phyloP scores from a whole-genome alignment of 495 filamentous ascomycete species.

The Evernia prunastri region DNA sequence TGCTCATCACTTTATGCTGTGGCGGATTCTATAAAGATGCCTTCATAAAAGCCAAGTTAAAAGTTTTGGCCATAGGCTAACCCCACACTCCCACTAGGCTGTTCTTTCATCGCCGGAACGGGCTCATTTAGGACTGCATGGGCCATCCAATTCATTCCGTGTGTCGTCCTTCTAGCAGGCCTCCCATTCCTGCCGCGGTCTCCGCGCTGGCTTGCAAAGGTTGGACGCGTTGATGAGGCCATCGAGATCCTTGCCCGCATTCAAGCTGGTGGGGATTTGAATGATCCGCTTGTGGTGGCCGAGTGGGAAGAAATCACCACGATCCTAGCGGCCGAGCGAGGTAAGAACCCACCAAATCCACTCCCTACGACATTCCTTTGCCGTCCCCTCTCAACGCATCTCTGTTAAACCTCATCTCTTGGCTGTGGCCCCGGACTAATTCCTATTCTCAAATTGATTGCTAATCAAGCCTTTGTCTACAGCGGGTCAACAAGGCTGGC shows the following conservation, averaged over 20 bases:
- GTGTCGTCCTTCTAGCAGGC: conserved; percentile 54
- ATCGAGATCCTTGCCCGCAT: conserved; percentile 61
- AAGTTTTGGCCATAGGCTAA: not conserved
- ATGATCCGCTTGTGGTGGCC: conserved; percentile 62
- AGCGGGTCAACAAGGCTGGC: conserved; percentile 44
- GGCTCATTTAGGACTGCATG: conserved; percentile 66
- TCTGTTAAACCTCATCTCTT: not conserved
- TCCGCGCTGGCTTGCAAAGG: conserved; percentile 66
- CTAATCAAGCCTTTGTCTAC: not conserved
- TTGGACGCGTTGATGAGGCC: conserved; percentile 61
- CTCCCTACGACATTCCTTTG: not conserved
- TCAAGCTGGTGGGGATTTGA: conserved; percentile 55
- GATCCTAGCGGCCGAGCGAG: conserved; percentile 50
- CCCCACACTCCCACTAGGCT: conserved; percentile 32
- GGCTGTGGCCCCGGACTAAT: not conserved
- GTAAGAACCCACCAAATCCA: conserved; percentile 24
- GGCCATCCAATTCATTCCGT: conserved; percentile 67
- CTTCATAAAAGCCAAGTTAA: not conserved
- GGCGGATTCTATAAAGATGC: not conserved
- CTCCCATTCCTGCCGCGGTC: conserved; percentile 66
- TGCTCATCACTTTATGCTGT: not conserved
- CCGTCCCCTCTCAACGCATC: not conserved
- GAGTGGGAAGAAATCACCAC: conserved; percentile 67
- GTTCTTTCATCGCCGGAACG: conserved; percentile 52
- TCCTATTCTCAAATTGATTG: not conserved